phyloP scores from a whole-genome alignment of 2,329 filamentous ascomycete species.

The Stagonosporopsis chrysanthemi region DNA sequence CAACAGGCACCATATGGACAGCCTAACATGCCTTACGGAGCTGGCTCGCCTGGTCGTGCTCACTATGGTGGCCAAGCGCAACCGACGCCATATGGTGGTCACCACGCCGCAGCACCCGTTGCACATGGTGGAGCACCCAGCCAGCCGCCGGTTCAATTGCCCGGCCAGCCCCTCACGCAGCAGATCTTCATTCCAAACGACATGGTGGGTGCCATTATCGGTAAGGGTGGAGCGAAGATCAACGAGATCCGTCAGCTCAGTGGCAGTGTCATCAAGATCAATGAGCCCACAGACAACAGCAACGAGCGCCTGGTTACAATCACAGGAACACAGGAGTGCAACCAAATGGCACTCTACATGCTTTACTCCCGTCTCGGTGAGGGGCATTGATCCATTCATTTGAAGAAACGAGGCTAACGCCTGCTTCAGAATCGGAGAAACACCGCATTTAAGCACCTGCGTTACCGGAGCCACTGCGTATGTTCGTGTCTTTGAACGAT shows the following conservation, averaged over 20 bases:
- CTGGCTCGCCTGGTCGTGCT: conserved; percentile 69
- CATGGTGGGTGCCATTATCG: conserved; percentile 99
- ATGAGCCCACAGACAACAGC: conserved; percentile 98
- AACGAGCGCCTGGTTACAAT: conserved; percentile 98
- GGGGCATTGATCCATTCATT: conserved; percentile 34
- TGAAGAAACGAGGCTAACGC: conserved; percentile 1
- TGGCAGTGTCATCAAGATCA: conserved; percentile 99
- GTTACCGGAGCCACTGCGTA: conserved; percentile 7
- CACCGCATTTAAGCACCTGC: conserved; percentile 66
- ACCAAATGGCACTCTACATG: conserved; percentile 99
- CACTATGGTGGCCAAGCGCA: conserved; percentile 82
- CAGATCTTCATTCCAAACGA: conserved; percentile 99
- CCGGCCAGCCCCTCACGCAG: conserved; percentile 85
- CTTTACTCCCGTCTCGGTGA: conserved; percentile 94
- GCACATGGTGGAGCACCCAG: conserved; percentile 73
- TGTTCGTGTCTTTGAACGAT: conserved; percentile 2
- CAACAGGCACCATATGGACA: conserved; percentile 55
- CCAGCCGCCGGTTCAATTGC: conserved; percentile 69
- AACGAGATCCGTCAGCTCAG: conserved; percentile 98
- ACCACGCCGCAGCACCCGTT: conserved; percentile 58
- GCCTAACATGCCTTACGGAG: conserved; percentile 80
- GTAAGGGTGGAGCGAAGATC: conserved; percentile 98
- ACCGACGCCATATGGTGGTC: conserved; percentile 72
- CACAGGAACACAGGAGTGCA: conserved; percentile 96
- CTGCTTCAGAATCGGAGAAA: conserved; percentile 73